These are phyloP conservation scores for Jamesozyma lodderae DNA, from an alignment of 805 yeast genomes.

Conservation along the genomic window DNA sequence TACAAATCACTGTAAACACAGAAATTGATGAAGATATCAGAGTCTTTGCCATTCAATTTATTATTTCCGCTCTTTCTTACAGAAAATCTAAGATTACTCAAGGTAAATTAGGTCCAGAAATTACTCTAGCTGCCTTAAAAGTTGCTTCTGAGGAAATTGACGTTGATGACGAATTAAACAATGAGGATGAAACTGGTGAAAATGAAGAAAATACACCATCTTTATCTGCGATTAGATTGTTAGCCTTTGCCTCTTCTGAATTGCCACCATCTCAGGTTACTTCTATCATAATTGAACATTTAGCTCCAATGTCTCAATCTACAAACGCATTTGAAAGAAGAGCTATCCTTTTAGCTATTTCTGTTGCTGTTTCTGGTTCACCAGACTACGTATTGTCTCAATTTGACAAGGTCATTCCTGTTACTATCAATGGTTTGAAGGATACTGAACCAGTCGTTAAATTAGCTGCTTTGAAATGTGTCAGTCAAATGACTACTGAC, in stretches of 20 bases:
- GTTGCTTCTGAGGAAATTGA: slow-evolving; percentile 80
- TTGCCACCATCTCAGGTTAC: slow-evolving; percentile 91
- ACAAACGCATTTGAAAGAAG: slow-evolving; percentile 71
- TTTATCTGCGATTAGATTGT: slow-evolving; percentile 66
- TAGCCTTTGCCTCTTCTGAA: slow-evolving; percentile 69
- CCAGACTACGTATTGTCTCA: slow-evolving; percentile 84
- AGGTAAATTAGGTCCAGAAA: slow-evolving; percentile 74
- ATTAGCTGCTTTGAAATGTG: slow-evolving; percentile 76
- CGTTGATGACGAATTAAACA: slow-evolving; percentile 61
- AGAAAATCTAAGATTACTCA: slow-evolving; percentile 73
- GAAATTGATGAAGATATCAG: slow-evolving; percentile 72
- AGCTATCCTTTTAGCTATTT: slow-evolving; percentile 75
- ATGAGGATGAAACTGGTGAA: slow-evolving; percentile 84
- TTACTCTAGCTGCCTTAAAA: slow-evolving; percentile 63
- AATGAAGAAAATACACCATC: slow-evolving; percentile 83
- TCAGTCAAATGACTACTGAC: slow-evolving; percentile 71
- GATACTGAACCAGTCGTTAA: slow-evolving; percentile 68
- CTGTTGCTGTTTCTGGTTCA: slow-evolving; percentile 82
- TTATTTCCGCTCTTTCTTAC: slow-evolving; percentile 67
- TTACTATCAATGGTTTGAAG: slow-evolving; percentile 65
- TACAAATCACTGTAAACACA: slow-evolving; percentile 62
- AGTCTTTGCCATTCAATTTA: slow-evolving; percentile 73
- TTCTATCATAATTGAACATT: slow-evolving; percentile 60
- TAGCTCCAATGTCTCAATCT: slow-evolving; percentile 50
- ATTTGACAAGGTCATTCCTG: slow-evolving; percentile 61